Evolutionary conservation across 2,329 filamentous ascomycete genomes (phyloP), one percentile per base, ranked within the genome.

Genomic region (Dryadomyces sulphureus): DNA sequence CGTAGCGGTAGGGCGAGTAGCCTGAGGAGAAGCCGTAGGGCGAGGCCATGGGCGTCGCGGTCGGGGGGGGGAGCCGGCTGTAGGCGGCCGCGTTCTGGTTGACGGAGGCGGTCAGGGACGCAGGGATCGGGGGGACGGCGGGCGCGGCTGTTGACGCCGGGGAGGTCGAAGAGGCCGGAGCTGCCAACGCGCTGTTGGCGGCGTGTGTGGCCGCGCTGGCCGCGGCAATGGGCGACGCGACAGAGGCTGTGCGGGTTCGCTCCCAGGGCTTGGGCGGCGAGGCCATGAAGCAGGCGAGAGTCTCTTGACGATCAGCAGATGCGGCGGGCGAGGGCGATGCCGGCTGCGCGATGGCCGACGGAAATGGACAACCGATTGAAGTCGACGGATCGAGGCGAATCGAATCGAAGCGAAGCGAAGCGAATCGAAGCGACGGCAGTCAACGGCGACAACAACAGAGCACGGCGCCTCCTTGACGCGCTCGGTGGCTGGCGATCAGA

Each of bases 211-310:
- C 55, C 9, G 67, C 54, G 41, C 70, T 55, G 22, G 64, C 52
- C 47, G 69, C 55, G 39, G 70, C 53, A 45, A 69, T 57, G 32
- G 70, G 59, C 30, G 66, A 62, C 46, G 70, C 60, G 44, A 62
- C 52, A 27, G 62, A 52, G 49, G 60, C 54, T 42, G 77, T 75
- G 64, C 81, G 83, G 54, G 81, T 75, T 63, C 82, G 77, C 68
- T 98, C 92, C 92, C 92, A 98, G 41, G 92, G 92, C 67, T 98
- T 98, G 47, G 92, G 92, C 60, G 92, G 92, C 63, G 90, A 95
- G 52, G 75, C 75, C 72, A 79, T 79, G 7, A 30, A n/a, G n/a
- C n/a, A n/a, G n/a, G n/a, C n/a, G n/a, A n/a, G n/a, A n/a, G n/a
- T n/a, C n/a, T n/a, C n/a, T n/a, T n/a, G n/a, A n/a, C n/a, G n/a